These are phyloP conservation scores for Lipomyces yamanashiensis DNA, from an alignment of 805 yeast genomes.

Conservation along the genomic window DNA sequence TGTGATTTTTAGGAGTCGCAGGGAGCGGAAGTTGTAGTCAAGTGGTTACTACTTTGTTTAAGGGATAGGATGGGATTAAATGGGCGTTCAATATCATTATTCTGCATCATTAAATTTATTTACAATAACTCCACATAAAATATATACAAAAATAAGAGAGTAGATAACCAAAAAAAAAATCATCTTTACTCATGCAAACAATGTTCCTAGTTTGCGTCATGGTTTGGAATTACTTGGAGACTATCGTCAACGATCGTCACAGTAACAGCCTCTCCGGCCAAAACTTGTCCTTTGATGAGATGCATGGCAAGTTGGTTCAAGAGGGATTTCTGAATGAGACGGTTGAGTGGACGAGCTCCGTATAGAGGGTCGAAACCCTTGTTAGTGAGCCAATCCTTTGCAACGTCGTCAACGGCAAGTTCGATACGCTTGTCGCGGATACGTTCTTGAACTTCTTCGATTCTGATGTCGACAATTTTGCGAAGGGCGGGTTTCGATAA, in stretches of 20 bases:
- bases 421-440: slow-evolving; percentile 75
- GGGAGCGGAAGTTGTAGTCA: slow-evolving; percentile 10
- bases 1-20: slow-evolving; percentile 18
- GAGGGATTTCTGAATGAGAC: slow-evolving; percentile 81
- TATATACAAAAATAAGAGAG: not conserved
- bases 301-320: slow-evolving; percentile 85
- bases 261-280: slow-evolving; percentile 58
- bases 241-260: slow-evolving; percentile 55
- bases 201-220: slow-evolving; percentile 32
- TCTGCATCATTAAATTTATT: not conserved
- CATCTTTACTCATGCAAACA: not conserved
- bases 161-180: no score
- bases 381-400: slow-evolving; percentile 77
- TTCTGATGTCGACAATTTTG: slow-evolving; percentile 82
- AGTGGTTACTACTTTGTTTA: not conserved
- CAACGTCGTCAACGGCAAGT: slow-evolving; percentile 60
- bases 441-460: slow-evolving; percentile 79
- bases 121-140: no score
- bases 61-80: not conserved
- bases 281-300: slow-evolving; percentile 78
- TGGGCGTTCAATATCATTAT: not conserved
- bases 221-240: slow-evolving; percentile 55
- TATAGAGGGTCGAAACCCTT: slow-evolving; percentile 89
- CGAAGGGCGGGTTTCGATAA: slow-evolving; percentile 75
- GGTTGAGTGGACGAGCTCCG: slow-evolving; percentile 95